phyloP scores from a whole-genome alignment of 2,329 filamentous ascomycete genomes.

The Fusarium tuaranense region DNA sequence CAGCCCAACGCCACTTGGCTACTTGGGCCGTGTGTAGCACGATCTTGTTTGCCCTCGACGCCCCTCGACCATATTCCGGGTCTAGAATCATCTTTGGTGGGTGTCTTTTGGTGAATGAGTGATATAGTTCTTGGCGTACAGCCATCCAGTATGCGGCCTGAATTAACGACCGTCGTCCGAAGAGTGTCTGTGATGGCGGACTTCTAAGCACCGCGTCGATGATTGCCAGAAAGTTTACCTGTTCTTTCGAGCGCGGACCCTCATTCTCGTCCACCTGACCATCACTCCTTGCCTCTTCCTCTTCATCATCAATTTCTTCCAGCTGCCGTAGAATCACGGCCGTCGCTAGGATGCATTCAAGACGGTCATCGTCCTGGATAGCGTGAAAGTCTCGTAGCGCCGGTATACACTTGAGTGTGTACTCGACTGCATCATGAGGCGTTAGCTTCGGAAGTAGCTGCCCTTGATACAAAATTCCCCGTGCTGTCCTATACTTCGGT shows the following conservation, averaged over 20 bases:
- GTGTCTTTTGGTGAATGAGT: conserved; percentile 54
- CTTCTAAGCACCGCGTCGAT: conserved; percentile 55
- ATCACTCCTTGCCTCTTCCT: conserved; percentile 37
- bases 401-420: conserved; percentile 55
- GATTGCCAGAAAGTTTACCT: conserved; percentile 55
- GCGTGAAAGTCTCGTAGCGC: conserved; percentile 53
- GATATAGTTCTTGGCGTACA: conserved; percentile 55
- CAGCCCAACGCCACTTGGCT: conserved; percentile 56
- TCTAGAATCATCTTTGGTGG: conserved; percentile 53
- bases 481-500: conserved; percentile 52
- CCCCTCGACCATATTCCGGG: conserved; percentile 49
- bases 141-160: conserved; percentile 58
- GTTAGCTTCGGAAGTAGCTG: conserved; percentile 51
- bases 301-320: conserved; percentile 56
- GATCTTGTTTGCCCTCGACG: conserved; percentile 54
- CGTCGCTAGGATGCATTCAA: conserved; percentile 55
- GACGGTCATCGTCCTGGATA: conserved; percentile 52
- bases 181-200: conserved; percentile 51
- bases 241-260: conserved; percentile 29
- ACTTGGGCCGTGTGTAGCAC: conserved; percentile 57
- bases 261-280: neutral
- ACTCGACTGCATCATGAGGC: conserved; percentile 54
- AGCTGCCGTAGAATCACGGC: conserved; percentile 55
- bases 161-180: conserved; percentile 51
- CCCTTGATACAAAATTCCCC: conserved; percentile 52